Evolutionary conservation across 352 stramenopile species (phyloP), one percentile per base, ranked within the genome.

Genomic region (Pythium rishiriense): DNA sequence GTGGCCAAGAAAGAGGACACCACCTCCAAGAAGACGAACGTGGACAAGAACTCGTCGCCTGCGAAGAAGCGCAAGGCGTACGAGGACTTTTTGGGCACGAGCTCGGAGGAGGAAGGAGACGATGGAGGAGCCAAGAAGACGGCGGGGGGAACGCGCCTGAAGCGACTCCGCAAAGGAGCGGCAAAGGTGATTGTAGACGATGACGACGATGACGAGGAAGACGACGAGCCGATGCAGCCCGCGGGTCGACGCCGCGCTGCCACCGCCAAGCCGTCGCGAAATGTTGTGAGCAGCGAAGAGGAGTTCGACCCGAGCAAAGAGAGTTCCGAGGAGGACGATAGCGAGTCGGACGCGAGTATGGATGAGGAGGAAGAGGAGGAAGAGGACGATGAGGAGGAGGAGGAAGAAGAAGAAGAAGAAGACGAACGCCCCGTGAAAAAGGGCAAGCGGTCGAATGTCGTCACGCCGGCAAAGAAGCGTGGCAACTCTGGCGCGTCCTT

Each of bases 41-140:
- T 26, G 0, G 55, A 62, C 0, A 69, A 66, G 35, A 29, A 43
- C 1, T 12, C 14, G 3, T 4, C 33, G 24, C 12, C 29, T 17
- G 28, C 24, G 52, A 68, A 62, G 51, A 87, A 80, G 58, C 81
- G 74, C 41, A 93, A 91, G 64, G 58, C 78, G 39, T 81, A 91
- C 66, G 81, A 91, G 60, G 80, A 93, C 22, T 87, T 90, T 42
- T 62, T 92, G 2, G 80, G 77, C 33, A 91, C 82, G 12, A 85
- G 73, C 65, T 91, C 80, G 1, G 85, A 91, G 58, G 83, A 87
- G 10, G 78, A 89, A 77, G 8, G 63, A 69, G 0, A 56, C 57
- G 42, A 52, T 55, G n/a, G 72, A 68, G 35, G 29, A 74, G 29
- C 50, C 66, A 46, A 29, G 25, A 83, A 69, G 73, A 87, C 55